Evolutionary conservation across 2,329 filamentous ascomycete genomes (phyloP).

Genomic region (Myrmaecium sp.): DNA sequence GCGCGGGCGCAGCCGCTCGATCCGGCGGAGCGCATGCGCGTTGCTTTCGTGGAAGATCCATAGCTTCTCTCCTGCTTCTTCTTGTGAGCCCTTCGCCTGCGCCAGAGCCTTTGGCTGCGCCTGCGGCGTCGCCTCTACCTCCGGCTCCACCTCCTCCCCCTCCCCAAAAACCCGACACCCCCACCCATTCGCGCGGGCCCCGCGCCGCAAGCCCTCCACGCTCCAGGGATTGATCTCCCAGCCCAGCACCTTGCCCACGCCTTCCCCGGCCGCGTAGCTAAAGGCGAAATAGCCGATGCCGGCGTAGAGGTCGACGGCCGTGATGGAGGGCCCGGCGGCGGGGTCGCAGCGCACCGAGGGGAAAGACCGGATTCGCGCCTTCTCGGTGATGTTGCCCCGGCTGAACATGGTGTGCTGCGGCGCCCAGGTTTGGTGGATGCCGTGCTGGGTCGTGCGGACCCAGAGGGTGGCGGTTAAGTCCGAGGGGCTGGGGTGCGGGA

Average conservation of each 20-base stretch:
- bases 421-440: constrained; percentile 71
- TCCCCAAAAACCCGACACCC: constrained; percentile 3
- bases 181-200: constrained; percentile 26
- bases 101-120: background rate
- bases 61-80: constrained; percentile 9
- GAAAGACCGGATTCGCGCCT: constrained; percentile 50
- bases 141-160: constrained; percentile 1
- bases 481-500: constrained; percentile 10
- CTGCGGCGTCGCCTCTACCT: constrained; percentile 4
- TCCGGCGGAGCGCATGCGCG: constrained; percentile 13
- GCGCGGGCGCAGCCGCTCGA: constrained; percentile 8
- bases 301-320: constrained; percentile 63
- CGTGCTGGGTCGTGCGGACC: constrained; percentile 58
- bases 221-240: constrained; percentile 66
- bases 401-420: constrained; percentile 90
- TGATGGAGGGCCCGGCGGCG: too few species aligned
- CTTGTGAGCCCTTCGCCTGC: background rate
- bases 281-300: constrained; percentile 93
- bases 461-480: constrained; percentile 60
- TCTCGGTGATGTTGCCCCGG: constrained; percentile 78
- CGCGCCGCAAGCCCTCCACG: constrained; percentile 26
- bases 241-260: constrained; percentile 53
- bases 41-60: constrained; percentile 26
- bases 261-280: constrained; percentile 56
- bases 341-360: constrained; percentile 14